Evolutionary conservation across 2,329 filamentous ascomycete genomes (phyloP).

Genomic region (Xylogone sp.): DNA sequence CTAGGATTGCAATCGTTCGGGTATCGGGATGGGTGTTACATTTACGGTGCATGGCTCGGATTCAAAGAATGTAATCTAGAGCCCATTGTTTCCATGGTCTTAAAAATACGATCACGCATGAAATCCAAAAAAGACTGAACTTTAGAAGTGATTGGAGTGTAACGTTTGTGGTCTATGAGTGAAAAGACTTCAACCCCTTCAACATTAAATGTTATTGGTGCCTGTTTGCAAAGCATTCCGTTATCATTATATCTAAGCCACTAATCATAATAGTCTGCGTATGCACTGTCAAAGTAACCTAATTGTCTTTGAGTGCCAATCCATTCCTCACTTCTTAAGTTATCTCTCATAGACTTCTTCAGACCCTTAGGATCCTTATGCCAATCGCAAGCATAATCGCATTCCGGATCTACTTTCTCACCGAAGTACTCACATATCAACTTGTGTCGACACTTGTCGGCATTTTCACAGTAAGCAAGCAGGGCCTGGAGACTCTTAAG

Average conservation of each 20-base stretch:
- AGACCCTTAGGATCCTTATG: conserved; percentile 65
- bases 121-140: neutral
- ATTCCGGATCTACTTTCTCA: conserved; percentile 54
- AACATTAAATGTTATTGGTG: no score
- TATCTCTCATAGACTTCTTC: conserved; percentile 51
- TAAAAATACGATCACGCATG: conserved; percentile 18
- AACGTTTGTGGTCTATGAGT: neutral
- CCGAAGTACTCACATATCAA: conserved; percentile 76
- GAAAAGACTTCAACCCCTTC: neutral
- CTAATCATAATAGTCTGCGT: conserved; percentile 40
- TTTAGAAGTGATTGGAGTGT: neutral
- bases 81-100: conserved; percentile 20
- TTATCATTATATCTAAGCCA: neutral
- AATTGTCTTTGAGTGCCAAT: conserved; percentile 59
- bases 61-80: conserved; percentile 9
- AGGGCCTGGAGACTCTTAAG: conserved; percentile 64
- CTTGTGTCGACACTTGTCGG: conserved; percentile 68
- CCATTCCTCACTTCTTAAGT: conserved; percentile 58
- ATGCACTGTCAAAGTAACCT: conserved; percentile 52
- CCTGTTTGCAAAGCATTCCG: no score
- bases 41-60: conserved; percentile 19
- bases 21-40: conserved; percentile 21
- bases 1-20: conserved; percentile 8
- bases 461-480: conserved; percentile 78
- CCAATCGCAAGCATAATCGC: conserved; percentile 74